A percentile compares a stretch with the other conserved stretches of the same genome.
phyloP scores from a whole-genome alignment of 1,284 basidiomycete genomes.

The Melampsora occidentalis region DNA sequence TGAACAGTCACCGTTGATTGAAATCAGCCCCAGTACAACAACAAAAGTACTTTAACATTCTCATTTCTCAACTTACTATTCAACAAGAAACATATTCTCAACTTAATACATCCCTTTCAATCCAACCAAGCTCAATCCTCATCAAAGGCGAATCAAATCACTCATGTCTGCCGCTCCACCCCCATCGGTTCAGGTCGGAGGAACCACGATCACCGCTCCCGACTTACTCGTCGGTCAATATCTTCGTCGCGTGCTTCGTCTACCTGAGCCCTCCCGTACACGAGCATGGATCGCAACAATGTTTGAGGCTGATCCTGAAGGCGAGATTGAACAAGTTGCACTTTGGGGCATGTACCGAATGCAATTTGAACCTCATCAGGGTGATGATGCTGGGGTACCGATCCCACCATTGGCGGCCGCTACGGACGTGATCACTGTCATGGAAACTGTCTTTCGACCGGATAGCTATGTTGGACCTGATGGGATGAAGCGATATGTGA shows the following conservation, averaged over 20 bases:
- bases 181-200: constrained; percentile 33
- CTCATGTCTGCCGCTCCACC: constrained; percentile 29
- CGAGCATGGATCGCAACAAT: constrained; percentile 44
- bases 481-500: constrained; percentile 42
- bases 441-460: constrained; percentile 44
- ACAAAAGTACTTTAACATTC: too few species aligned
- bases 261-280: constrained; percentile 40
- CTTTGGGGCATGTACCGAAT: constrained; percentile 45
- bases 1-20: too few species aligned
- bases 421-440: constrained; percentile 44
- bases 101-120: not conserved
- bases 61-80: too few species aligned
- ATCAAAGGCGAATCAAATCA: not conserved
- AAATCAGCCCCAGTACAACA: too few species aligned
- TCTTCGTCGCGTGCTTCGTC: constrained; percentile 40
- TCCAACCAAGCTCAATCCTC: not conserved
- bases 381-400: constrained; percentile 25
- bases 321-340: constrained; percentile 43
- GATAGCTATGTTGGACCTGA: constrained; percentile 40
- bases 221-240: constrained; percentile 40
- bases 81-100: not conserved
- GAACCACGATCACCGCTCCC: constrained; percentile 31
- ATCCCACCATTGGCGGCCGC: constrained; percentile 41
- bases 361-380: constrained; percentile 43
- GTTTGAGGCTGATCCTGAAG: constrained; percentile 43